Percentiles rank a stretch among this genome's conserved stretches.
Conservation (phyloP, 2,329 filamentous ascomycete genomes). For the Dactylellina haptotyla region DNA sequence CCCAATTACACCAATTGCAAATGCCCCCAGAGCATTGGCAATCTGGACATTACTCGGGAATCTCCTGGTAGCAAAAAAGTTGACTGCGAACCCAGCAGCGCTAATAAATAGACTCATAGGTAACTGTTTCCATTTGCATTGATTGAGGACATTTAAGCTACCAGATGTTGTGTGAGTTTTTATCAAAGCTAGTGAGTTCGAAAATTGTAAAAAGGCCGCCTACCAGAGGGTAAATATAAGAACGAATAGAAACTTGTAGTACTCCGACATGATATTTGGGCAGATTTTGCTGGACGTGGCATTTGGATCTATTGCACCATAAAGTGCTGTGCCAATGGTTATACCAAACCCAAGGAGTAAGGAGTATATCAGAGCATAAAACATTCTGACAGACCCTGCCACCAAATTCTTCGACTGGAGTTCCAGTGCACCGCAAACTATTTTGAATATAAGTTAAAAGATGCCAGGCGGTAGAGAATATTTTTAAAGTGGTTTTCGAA, state of each 20-base stretch:
- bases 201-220: not conserved
- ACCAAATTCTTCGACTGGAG: slow-evolving; percentile 75
- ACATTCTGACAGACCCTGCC: slow-evolving; percentile 76
- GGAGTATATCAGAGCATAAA: slow-evolving; percentile 79
- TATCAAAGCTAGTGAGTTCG: not conserved
- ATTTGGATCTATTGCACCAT: slow-evolving; percentile 69
- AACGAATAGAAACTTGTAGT: slow-evolving; percentile 76
- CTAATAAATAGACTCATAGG: slow-evolving; percentile 80
- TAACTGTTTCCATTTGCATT: slow-evolving; percentile 80
- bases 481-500: not conserved
- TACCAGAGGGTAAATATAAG: slow-evolving; percentile 73
- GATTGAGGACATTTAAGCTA: slow-evolving; percentile 78
- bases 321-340: slow-evolving; percentile 73
- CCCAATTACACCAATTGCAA: slow-evolving; percentile 79
- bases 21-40: slow-evolving; percentile 78
- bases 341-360: slow-evolving; percentile 78
- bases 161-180: not conserved
- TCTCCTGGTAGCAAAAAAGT: slow-evolving; percentile 74
- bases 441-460: not conserved
- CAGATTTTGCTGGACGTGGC: slow-evolving; percentile 67
- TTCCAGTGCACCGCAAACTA: slow-evolving; percentile 70
- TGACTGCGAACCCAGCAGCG: slow-evolving; percentile 77
- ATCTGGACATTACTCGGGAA: slow-evolving; percentile 78
- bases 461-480: not conserved
- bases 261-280: slow-evolving; percentile 64